phyloP scores from a whole-genome alignment of 2,329 filamentous ascomycete species.

The Alternaria conjuncta region DNA sequence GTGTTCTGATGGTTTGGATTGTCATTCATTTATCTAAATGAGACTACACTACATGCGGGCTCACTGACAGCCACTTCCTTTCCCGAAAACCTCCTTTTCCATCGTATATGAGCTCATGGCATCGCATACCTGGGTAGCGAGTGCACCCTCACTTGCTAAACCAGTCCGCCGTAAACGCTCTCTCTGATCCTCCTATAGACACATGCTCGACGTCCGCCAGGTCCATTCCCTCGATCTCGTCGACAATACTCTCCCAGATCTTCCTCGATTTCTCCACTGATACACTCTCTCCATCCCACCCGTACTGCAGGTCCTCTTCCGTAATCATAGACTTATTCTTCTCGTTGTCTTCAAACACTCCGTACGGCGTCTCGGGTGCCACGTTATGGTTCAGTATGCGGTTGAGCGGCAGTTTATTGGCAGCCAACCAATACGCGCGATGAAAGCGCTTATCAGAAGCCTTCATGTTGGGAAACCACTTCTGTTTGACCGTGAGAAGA shows the following conservation, averaged over 20 bases:
- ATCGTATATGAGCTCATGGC: not conserved
- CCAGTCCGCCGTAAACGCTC: not conserved
- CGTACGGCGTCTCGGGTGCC: conserved; percentile 3
- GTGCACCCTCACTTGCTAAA: not conserved
- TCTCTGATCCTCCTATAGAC: conserved; percentile 5
- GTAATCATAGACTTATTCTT: conserved; percentile 5
- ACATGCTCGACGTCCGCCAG: conserved; percentile 1
- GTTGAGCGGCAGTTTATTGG: conserved; percentile 18
- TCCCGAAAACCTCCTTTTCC: not conserved
- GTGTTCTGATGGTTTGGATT: not conserved
- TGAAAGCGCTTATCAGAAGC: conserved; percentile 35
- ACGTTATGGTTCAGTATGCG: conserved; percentile 21
- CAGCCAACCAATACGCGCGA: conserved; percentile 38
- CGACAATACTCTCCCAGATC: conserved; percentile 8
- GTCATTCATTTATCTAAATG: not conserved
- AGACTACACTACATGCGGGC: not conserved
- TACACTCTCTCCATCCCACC: conserved; percentile 6
- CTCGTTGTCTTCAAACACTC: conserved; percentile 5
- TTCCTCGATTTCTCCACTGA: not conserved
- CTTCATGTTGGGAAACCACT: conserved; percentile 22
- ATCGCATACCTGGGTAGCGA: not conserved
- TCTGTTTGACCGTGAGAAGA: conserved; percentile 9
- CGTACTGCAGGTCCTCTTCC: conserved; percentile 12
- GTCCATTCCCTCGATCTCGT: not conserved
- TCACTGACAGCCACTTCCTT: not conserved